Percentiles rank a stretch among this genome's conserved stretches.
phyloP scores from a whole-genome alignment of 2,329 filamentous ascomycete species.

The Diplodia mutila region DNA sequence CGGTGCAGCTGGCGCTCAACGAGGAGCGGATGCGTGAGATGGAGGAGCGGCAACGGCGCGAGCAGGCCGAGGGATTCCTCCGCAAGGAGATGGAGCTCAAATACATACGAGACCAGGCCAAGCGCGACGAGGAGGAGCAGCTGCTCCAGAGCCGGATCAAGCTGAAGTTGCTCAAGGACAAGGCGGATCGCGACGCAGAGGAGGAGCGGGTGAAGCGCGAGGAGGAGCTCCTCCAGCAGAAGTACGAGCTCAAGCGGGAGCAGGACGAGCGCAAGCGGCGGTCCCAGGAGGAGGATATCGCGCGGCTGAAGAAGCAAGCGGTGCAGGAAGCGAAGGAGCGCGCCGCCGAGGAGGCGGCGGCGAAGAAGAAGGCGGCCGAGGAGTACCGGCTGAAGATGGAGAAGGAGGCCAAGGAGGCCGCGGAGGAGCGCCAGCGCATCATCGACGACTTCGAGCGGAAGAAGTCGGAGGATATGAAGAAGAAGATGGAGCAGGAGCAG shows the following conservation, averaged over 20 bases:
- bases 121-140: conserved; percentile 40
- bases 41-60: conserved; percentile 32
- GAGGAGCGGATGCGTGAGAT: conserved; percentile 16
- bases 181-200: conserved; percentile 35
- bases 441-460: conserved; percentile 35
- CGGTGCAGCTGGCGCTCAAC: conserved; percentile 20
- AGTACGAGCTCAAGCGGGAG: conserved; percentile 38
- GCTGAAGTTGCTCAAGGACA: conserved; percentile 39
- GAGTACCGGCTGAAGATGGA: conserved; percentile 43
- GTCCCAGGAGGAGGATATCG: conserved; percentile 36
- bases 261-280: conserved; percentile 30
- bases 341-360: conserved; percentile 36
- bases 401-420: conserved; percentile 34
- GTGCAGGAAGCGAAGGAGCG: conserved; percentile 36
- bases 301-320: conserved; percentile 36
- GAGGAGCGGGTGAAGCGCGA: conserved; percentile 30
- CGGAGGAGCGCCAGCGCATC: conserved; percentile 31
- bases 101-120: conserved; percentile 24
- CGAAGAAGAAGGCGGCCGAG: conserved; percentile 42
- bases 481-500: conserved; percentile 42
- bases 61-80: conserved; percentile 36
- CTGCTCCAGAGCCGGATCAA: conserved; percentile 40
- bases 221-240: conserved; percentile 38
- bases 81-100: conserved; percentile 26
- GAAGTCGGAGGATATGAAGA: conserved; percentile 39